Evolutionary conservation across 768 basidiomycete species (phyloP), one percentile per base, ranked within the genome.

Genomic region (Suillus subaureus): DNA sequence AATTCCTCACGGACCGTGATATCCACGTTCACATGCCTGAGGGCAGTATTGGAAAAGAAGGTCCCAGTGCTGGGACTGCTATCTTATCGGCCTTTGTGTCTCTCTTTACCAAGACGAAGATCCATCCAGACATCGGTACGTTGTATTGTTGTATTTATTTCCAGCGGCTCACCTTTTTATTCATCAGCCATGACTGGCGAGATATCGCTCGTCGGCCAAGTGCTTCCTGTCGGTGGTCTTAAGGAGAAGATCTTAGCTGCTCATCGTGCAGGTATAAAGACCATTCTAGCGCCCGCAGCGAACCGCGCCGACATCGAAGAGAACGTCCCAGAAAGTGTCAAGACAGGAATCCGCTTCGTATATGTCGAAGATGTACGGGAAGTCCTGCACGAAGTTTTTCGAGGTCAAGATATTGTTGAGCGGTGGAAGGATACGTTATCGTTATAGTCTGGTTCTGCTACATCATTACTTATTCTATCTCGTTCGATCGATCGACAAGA

Each of bases 1-100:
- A 92, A 74, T 89, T 96, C 74, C 79, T 98, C 71, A 88, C 89
- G 28, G 91, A 97, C 72, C 84, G 87, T 47, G 96, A 98, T 71
- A 84, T 99, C 21, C 97, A 99, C 77, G 86, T 99, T 47, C 97
- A 99, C 75, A 98, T 97, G 97, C 94, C 96, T 0, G 95, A 94
- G 74, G 95, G 94, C 11, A 91, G 90, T 72, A 89, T 95, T 62
- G 93, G 93, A 26, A 96, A 98, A 80, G 96, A 97, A 70, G 97
- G 97, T 0, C 97, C 97, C 1, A 95, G 93, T 70, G 97, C 97
- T 2, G 97, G 97, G 40, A 98, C 94, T 6, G 97, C 97, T 0
- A 89, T 99, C 47, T 72, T 97, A 65, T 88, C 92, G 54, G 96
- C 97, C 0, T 91, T 98, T 69, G 95, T 99, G 52, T 93, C 90